These are phyloP conservation scores for Colletotrichum chlorophyti DNA, from an alignment of 2,329 filamentous ascomycete genomes.

Conservation along the genomic window DNA sequence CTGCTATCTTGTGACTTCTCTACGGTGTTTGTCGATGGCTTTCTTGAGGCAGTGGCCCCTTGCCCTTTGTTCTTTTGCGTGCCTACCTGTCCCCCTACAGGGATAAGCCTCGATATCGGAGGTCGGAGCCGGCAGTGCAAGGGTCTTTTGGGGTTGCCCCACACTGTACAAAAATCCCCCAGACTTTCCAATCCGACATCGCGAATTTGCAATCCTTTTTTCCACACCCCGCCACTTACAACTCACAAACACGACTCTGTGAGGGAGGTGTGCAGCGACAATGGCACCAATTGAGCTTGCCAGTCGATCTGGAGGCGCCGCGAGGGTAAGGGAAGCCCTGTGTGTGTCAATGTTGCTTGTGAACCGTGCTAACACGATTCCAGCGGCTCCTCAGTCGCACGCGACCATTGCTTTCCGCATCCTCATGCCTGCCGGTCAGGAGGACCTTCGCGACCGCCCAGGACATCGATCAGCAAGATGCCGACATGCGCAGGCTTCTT, in stretches of 20 bases:
- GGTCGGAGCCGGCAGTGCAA: slow-evolving; percentile 24
- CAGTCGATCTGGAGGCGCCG: slow-evolving; percentile 54
- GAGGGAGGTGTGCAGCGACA: slow-evolving; percentile 30
- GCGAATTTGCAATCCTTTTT: slow-evolving; percentile 30
- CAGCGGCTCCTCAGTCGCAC: slow-evolving; percentile 43
- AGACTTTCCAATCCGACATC: slow-evolving; percentile 32
- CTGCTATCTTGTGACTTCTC: too few relatives aligned
- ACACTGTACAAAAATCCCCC: slow-evolving; percentile 21
- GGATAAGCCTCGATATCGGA: slow-evolving; percentile 11
- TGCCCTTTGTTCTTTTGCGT: too few relatives aligned
- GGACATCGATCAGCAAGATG: slow-evolving; percentile 36
- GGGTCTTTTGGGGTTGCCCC: slow-evolving; percentile 17
- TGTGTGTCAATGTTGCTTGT: too few relatives aligned
- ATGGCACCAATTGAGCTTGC: slow-evolving; percentile 61
- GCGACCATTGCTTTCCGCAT: slow-evolving; percentile 21
- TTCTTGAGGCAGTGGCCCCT: too few relatives aligned
- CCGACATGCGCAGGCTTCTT: slow-evolving; percentile 35
- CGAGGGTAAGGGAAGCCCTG: slow-evolving; percentile 51
- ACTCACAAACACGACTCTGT: slow-evolving; percentile 20
- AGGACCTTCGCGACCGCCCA: slow-evolving; percentile 29
- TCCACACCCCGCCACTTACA: slow-evolving; percentile 23
- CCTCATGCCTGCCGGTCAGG: slow-evolving; percentile 27
- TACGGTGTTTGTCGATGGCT: too few relatives aligned
- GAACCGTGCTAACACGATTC: slow-evolving; percentile 19
- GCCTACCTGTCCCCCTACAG: too few relatives aligned